These are phyloP conservation scores for Ramicandelaber brevisporus DNA, from an alignment of 192 early-diverging fungal species.

Conservation along the genomic window DNA sequence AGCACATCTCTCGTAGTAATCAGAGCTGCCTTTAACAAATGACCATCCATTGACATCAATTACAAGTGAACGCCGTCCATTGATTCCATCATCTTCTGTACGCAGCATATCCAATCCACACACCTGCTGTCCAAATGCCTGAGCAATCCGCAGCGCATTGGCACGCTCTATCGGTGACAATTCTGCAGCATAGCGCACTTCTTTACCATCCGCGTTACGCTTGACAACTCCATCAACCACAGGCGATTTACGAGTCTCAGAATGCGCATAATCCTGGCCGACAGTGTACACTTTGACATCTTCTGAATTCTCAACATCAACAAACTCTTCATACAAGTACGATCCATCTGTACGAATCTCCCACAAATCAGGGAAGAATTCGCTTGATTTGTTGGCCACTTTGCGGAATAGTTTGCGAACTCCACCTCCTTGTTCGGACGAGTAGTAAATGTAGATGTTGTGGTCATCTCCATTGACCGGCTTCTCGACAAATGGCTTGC, in stretches of 20 bases:
- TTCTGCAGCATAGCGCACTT: conserved; percentile 75
- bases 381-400: conserved; percentile 86
- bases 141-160: conserved; percentile 42
- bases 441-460: conserved; percentile 92
- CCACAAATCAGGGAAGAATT: conserved; percentile 44
- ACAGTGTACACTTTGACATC: conserved; percentile 97
- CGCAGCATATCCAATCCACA: conserved; percentile 90
- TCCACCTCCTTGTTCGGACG: conserved; percentile 52
- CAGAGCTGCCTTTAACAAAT: conserved; percentile 88
- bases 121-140: conserved; percentile 76
- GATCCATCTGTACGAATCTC: conserved; percentile 46
- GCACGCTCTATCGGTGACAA: conserved; percentile 53
- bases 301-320: conserved; percentile 81
- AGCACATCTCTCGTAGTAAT: conserved; percentile 77
- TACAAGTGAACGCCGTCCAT: conserved; percentile 65
- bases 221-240: conserved; percentile 90
- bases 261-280: conserved; percentile 67
- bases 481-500: conserved; percentile 95
- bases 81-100: conserved; percentile 32
- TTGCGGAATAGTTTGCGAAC: conserved; percentile 56
- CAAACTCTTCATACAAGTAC: conserved; percentile 87
- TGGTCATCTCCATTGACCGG: conserved; percentile 91
- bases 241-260: conserved; percentile 90
- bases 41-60: conserved; percentile 99
- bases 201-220: conserved; percentile 89